A percentile compares a stretch with the other conserved stretches of the same genome.
Conservation (phyloP, 2,329 filamentous ascomycete species). For the Colletotrichum navitas region DNA sequence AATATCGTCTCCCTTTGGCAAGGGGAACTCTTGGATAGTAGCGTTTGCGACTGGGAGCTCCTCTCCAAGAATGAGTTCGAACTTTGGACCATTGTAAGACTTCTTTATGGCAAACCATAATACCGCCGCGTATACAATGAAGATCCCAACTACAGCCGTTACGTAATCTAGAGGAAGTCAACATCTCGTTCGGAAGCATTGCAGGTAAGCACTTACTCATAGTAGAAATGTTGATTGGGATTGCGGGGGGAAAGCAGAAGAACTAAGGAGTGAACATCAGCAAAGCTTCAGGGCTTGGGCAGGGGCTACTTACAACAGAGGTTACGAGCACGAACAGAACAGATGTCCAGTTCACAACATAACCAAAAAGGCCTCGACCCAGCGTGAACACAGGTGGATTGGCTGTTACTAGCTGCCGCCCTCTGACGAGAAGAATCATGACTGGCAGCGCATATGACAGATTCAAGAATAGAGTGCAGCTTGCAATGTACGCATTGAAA, state of each 20-base stretch:
- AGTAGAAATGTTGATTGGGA: constrained; percentile 23
- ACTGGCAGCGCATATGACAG: constrained; percentile 60
- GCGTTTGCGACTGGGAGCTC: constrained; percentile 12
- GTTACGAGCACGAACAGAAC: constrained; percentile 29
- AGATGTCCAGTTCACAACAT: constrained; percentile 16
- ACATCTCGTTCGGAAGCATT: rapidly evolving
- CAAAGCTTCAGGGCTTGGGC: too few species aligned
- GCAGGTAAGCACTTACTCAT: constrained; percentile 24
- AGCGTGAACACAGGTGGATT: constrained; percentile 20
- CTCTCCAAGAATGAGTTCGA: constrained; percentile 29
- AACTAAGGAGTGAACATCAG: constrained; percentile 4
- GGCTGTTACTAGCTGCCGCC: constrained; percentile 48
- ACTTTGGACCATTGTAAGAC: constrained; percentile 25
- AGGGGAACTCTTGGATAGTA: neutral
- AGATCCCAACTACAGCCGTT: constrained; percentile 21
- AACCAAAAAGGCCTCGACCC: constrained; percentile 16
- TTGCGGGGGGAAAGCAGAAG: constrained; percentile 35
- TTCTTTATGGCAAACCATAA: constrained; percentile 18
- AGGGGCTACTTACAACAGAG: constrained; percentile 12
- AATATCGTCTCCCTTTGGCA: neutral
- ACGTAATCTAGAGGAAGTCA: constrained; percentile 24
- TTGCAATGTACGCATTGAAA: constrained; percentile 60
- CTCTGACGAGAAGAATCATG: constrained; percentile 53
- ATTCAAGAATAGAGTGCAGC: constrained; percentile 60
- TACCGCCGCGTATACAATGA: constrained; percentile 10